These are phyloP conservation scores for Calocera viscosa DNA, from an alignment of 768 basidiomycete genomes.

Conservation along the genomic window DNA sequence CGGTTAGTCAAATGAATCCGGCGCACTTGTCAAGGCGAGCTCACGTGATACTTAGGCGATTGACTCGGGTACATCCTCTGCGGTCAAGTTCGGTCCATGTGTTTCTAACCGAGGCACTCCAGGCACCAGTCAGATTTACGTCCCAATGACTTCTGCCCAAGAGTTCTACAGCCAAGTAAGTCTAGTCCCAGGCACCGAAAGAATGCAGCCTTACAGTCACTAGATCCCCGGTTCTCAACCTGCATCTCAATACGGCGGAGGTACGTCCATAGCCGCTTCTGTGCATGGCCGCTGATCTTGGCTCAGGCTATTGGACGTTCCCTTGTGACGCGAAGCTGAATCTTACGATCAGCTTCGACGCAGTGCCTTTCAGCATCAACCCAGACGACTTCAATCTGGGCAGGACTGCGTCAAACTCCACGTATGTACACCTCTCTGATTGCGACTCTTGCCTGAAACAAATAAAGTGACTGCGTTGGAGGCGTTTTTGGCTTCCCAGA, in stretches of 20 bases:
- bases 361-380: conserved; percentile 33
- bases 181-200: background rate
- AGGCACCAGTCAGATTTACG: conserved; percentile 53
- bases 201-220: background rate
- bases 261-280: background rate
- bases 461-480: conserved; percentile 41
- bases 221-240: conserved; percentile 41
- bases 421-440: conserved; percentile 22
- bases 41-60: conserved; percentile 35
- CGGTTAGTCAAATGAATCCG: conserved; percentile 28
- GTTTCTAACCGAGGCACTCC: conserved; percentile 22
- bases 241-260: conserved; percentile 32
- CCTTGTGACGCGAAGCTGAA: conserved; percentile 35
- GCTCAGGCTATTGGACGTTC: conserved; percentile 40
- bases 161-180: conserved; percentile 33
- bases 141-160: conserved; percentile 34
- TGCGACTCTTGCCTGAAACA: background rate
- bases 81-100: background rate
- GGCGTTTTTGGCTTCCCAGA: conserved; percentile 39
- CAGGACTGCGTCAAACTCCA: conserved; percentile 22
- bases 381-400: conserved; percentile 48
- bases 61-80: conserved; percentile 28
- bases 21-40: background rate
- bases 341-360: conserved; percentile 38
- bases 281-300: background rate